Evolutionary conservation across 2,329 filamentous ascomycete genomes (phyloP).

Genomic region (Orbilia quercus): DNA sequence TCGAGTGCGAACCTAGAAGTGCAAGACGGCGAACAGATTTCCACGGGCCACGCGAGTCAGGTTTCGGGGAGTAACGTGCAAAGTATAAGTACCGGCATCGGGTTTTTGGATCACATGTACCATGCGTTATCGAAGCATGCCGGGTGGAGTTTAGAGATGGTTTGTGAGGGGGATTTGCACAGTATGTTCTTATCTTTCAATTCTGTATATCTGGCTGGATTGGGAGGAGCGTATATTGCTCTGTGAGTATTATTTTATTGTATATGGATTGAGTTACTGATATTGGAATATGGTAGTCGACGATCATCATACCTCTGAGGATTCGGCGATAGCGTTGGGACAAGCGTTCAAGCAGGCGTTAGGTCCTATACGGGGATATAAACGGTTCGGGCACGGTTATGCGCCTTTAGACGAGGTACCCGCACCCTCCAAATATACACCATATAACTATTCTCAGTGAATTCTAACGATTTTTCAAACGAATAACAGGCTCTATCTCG

Average conservation of each 20-base stretch:
- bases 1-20: constrained; percentile 28
- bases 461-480: neutral
- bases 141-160: constrained; percentile 87
- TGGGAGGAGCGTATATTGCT: no score
- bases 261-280: no score
- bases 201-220: neutral
- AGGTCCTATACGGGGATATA: constrained; percentile 80
- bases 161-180: constrained; percentile 88
- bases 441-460: neutral
- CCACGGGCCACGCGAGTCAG: constrained; percentile 81
- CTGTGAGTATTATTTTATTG: no score
- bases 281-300: constrained; percentile 83
- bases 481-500: constrained; percentile 74
- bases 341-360: constrained; percentile 84
- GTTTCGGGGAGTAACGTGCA: constrained; percentile 86
- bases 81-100: constrained; percentile 89
- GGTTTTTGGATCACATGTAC: constrained; percentile 98
- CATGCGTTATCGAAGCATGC: constrained; percentile 96
- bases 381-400: constrained; percentile 91
- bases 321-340: constrained; percentile 91
- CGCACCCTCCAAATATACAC: constrained; percentile 1
- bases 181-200: constrained; percentile 67
- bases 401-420: constrained; percentile 83
- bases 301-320: constrained; percentile 98
- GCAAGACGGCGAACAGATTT: constrained; percentile 61